Percentiles rank a stretch among this genome's conserved stretches.
Conservation (phyloP, 805 yeast species). For the Myxozyma lipomycoides region DNA sequence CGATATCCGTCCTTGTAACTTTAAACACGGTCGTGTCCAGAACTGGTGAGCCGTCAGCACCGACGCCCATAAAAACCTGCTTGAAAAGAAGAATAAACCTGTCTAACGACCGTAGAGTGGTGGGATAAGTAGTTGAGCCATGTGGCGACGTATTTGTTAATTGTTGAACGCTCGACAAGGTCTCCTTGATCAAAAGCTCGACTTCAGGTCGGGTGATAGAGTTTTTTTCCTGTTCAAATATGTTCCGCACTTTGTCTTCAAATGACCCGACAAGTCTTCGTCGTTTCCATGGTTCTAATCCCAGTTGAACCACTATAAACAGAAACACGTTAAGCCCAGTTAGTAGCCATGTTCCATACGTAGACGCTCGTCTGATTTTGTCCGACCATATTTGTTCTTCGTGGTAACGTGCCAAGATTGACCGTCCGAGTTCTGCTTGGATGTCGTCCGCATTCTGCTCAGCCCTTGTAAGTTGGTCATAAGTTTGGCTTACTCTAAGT, state of each 20-base stretch:
- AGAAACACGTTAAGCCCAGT: constrained; percentile 82
- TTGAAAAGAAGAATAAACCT: background rate
- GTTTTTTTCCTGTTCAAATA: no score
- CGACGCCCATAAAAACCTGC: background rate
- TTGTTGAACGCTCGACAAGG: no score
- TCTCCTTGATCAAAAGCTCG: no score
- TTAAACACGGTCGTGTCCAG: no score
- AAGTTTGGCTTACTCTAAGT: constrained; percentile 50
- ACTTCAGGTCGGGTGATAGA: no score
- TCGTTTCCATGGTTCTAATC: constrained; percentile 94
- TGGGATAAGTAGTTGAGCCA: no score
- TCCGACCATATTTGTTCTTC: constrained; percentile 99
- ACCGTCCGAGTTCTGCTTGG: constrained; percentile 64
- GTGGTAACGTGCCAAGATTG: constrained; percentile 82
- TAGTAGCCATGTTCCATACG: constrained; percentile 92
- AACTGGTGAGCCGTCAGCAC: no score
- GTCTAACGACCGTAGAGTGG: no score
- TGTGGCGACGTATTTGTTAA: no score
- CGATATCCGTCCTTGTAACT: no score
- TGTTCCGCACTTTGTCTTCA: constrained; percentile 68
- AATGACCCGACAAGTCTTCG: constrained; percentile 73
- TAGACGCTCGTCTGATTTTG: constrained; percentile 85
- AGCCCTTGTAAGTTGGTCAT: constrained; percentile 44
- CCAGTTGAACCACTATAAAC: constrained; percentile 75
- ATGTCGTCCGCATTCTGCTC: constrained; percentile 66